phyloP scores from a whole-genome alignment of 495 filamentous ascomycete genomes.

The Neurospora pannonica region DNA sequence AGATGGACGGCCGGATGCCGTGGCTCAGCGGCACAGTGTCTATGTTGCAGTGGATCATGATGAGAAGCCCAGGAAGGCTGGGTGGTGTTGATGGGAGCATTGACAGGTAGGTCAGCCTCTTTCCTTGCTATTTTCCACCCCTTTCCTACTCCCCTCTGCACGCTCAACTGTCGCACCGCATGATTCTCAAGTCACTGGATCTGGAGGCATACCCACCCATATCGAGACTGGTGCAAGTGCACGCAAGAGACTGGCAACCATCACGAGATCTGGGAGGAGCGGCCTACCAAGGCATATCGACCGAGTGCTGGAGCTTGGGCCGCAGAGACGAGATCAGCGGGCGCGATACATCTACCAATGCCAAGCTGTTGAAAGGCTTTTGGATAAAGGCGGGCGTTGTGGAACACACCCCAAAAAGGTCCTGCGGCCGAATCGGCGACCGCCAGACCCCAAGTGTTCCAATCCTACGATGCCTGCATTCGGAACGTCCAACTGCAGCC shows the following conservation, averaged over 20 bases:
- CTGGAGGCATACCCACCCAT: constrained; percentile 10
- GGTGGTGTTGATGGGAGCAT: constrained; percentile 66
- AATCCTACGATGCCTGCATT: constrained; percentile 12
- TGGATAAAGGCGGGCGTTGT: constrained; percentile 24
- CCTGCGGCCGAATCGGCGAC: constrained; percentile 32
- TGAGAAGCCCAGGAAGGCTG: constrained; percentile 63
- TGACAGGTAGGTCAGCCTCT: constrained; percentile 67
- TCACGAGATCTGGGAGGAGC: neutral
- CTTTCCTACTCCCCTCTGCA: constrained; percentile 4
- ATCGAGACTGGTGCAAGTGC: constrained; percentile 28
- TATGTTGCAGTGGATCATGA: constrained; percentile 59
- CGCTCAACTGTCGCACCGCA: constrained; percentile 29
- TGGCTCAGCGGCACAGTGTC: constrained; percentile 68
- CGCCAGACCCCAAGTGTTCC: constrained; percentile 9
- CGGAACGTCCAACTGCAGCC: constrained; percentile 7
- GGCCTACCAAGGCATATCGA: neutral
- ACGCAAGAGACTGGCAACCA: constrained; percentile 15
- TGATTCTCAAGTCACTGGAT: constrained; percentile 31
- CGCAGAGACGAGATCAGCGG: constrained; percentile 8
- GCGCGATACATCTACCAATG: constrained; percentile 19
- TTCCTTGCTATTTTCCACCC: constrained; percentile 13
- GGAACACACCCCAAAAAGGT: constrained; percentile 24
- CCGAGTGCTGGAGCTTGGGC: neutral
- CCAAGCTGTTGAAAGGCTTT: constrained; percentile 15
- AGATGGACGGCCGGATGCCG: constrained; percentile 70